Conservation (phyloP, 169 alveolate genomes). For the Theileria annulata region DNA sequence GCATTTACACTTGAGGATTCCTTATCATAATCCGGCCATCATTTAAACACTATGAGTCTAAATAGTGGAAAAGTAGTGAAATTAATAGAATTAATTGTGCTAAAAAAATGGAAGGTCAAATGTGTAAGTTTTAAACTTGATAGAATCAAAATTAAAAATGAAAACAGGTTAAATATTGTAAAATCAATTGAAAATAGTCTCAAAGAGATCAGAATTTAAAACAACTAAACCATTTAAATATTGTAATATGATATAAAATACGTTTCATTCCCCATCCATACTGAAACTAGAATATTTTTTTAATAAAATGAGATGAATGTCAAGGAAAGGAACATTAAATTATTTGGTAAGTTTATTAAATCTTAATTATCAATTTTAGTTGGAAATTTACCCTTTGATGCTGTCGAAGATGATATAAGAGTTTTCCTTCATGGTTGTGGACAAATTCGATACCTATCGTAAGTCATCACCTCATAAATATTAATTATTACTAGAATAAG, state of each 20-base stretch:
- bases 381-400: constrained; percentile 67
- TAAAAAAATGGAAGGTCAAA: not conserved
- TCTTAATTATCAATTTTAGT: constrained; percentile 25
- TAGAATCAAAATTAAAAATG: not conserved
- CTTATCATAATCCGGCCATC: not conserved
- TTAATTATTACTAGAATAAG: constrained; percentile 35
- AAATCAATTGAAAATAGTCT: not conserved
- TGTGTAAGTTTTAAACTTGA: not conserved
- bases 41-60: not conserved
- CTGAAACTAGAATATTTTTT: not conserved
- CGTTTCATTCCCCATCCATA: constrained; percentile 6
- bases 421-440: constrained; percentile 60
- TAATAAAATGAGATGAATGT: constrained; percentile 32
- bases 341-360: constrained; percentile 46
- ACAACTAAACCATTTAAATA: not conserved
- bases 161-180: no score
- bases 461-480: not conserved
- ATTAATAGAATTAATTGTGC: not conserved
- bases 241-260: not conserved
- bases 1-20: constrained; percentile 48
- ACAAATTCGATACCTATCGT: constrained; percentile 47
- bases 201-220: not conserved
- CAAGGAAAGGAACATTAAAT: constrained; percentile 30
- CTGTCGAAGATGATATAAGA: constrained; percentile 51
- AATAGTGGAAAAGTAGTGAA: not conserved